phyloP scores from a whole-genome alignment of 805 yeast species.

The Starmerella scarabaei region DNA sequence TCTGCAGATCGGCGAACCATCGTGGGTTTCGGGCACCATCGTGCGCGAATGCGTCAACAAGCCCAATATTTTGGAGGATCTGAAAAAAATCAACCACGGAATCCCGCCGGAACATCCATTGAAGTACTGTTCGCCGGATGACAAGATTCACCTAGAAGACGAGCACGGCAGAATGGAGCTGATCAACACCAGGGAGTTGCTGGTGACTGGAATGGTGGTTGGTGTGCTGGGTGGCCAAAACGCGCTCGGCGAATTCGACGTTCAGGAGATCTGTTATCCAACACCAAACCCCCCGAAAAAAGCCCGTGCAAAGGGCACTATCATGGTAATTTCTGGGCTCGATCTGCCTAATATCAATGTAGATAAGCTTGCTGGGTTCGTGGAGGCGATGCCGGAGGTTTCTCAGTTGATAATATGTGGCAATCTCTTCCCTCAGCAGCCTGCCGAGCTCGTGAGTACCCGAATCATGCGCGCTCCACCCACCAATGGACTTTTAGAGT shows the following conservation, averaged over 20 bases:
- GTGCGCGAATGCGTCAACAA: constrained; percentile 74
- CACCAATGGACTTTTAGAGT: constrained; percentile 6
- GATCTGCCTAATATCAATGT: constrained; percentile 17
- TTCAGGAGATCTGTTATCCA: constrained; percentile 69
- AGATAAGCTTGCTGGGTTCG: constrained; percentile 52
- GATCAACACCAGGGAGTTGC: constrained; percentile 21
- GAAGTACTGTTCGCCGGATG: constrained; percentile 31
- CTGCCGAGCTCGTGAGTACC: constrained; percentile 16
- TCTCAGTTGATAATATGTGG: constrained; percentile 60
- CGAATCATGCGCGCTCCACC: constrained; percentile 15
- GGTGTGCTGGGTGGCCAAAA: constrained; percentile 81
- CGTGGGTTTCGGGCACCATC: constrained; percentile 81
- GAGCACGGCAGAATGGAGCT: constrained; percentile 75
- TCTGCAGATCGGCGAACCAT: constrained; percentile 43
- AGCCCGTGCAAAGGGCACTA: constrained; percentile 22
- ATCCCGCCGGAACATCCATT: constrained; percentile 22
- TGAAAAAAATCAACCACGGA: constrained; percentile 32
- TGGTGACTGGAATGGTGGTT: constrained; percentile 81
- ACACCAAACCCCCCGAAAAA: constrained; percentile 5
- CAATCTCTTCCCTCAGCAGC: constrained; percentile 37
- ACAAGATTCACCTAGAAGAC: constrained; percentile 69
- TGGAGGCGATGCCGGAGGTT: constrained; percentile 44
- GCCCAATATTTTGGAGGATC: constrained; percentile 74
- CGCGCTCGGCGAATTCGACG: constrained; percentile 69
- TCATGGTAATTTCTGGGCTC: constrained; percentile 72